Conservation (phyloP, 345 rosid genomes). For the Lepidium aucheri region DNA sequence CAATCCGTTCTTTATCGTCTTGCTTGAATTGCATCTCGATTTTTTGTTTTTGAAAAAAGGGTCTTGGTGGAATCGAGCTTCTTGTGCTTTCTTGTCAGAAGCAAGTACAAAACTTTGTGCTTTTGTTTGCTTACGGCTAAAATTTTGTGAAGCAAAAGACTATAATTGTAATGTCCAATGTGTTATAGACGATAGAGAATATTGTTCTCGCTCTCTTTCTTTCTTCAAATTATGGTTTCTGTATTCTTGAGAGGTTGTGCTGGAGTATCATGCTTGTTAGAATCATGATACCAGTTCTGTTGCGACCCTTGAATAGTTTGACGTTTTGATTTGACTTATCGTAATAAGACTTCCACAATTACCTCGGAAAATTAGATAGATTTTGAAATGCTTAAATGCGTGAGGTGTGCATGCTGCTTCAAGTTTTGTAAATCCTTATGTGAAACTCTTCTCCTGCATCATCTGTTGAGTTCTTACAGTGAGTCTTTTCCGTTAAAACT, state of each 20-base stretch:
- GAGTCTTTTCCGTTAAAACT: not conserved
- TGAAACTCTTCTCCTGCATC: not conserved
- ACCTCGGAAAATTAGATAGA: not conserved
- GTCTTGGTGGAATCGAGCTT: not conserved
- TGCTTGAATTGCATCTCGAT: slow-evolving; percentile 1
- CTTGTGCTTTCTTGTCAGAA: not conserved
- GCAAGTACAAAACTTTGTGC: not conserved
- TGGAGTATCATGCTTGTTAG: not conserved
- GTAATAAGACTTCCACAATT: not conserved
- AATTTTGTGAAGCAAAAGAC: not conserved
- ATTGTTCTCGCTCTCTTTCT: not conserved
- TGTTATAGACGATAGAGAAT: not conserved
- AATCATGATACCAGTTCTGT: not conserved
- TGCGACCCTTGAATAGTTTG: not conserved
- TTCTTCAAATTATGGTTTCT: not conserved
- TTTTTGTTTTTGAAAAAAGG: not conserved
- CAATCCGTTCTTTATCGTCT: not conserved
- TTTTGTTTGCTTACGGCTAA: not conserved
- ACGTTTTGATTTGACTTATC: not conserved
- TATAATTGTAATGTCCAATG: not conserved
- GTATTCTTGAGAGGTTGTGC: not conserved
- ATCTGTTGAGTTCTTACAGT: not conserved
- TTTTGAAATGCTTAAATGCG: not conserved
- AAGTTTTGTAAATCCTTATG: not conserved
- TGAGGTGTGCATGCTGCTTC: not conserved